A percentile compares a stretch with the other conserved stretches of the same genome.
Evolutionary conservation across 2,329 filamentous ascomycete genomes (phyloP).

Genomic region (Talaromyces albobiverticillius): DNA sequence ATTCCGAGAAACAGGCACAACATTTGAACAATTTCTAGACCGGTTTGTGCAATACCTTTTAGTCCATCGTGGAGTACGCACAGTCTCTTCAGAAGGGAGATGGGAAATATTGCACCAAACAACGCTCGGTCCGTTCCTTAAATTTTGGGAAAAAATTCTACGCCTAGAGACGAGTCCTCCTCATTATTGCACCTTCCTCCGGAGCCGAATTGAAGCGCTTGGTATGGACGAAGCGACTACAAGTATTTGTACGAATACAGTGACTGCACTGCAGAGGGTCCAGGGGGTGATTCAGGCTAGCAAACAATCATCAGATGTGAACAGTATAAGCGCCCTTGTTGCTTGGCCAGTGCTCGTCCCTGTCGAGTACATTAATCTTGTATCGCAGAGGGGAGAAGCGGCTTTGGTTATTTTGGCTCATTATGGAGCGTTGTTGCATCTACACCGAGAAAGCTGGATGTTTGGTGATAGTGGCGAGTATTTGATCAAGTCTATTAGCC

Average conservation of each 20-base stretch:
- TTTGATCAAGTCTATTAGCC: background rate
- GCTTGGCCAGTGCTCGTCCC: background rate
- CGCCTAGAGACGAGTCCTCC: no score
- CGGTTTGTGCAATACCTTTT: background rate
- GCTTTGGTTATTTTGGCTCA: background rate
- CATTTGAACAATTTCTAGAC: background rate
- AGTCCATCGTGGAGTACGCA: background rate
- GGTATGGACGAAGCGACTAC: no score
- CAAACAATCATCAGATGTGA: no score
- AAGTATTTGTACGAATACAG: no score
- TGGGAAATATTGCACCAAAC: background rate
- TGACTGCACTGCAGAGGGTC: no score
- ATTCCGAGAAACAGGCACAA: background rate
- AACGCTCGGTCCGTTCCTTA: no score
- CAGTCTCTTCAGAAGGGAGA: background rate
- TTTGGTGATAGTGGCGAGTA: background rate
- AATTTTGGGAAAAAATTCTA: no score
- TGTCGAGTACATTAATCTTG: background rate
- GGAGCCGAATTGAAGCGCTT: no score
- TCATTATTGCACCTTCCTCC: no score
- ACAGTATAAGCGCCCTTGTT: no score
- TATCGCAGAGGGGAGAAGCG: background rate
- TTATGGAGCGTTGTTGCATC: background rate
- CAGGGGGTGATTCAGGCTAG: no score
- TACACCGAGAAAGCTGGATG: background rate